Conservation (phyloP, 148 eudicot genomes). For the Fagopyrum homotropicum region DNA sequence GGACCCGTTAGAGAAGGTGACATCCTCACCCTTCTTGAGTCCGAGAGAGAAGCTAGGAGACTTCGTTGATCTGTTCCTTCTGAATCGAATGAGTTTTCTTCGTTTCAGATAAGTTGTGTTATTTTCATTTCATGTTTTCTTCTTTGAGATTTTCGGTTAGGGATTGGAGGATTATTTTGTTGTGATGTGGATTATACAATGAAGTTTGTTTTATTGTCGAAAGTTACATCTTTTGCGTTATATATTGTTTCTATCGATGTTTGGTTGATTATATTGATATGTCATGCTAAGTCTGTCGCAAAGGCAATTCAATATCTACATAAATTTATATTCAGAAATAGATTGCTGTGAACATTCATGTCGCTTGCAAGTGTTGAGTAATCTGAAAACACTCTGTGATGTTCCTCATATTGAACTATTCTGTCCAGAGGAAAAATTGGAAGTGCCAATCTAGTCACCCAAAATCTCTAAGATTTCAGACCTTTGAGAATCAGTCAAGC, state of each 20-base stretch:
- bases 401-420: background rate
- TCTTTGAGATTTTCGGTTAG: background rate
- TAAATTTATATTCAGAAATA: background rate
- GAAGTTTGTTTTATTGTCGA: background rate
- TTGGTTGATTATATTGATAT: too few species aligned
- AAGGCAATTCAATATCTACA: background rate
- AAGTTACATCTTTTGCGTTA: background rate
- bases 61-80: conserved; percentile 13
- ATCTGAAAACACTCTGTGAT: background rate
- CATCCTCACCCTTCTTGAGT: conserved; percentile 28
- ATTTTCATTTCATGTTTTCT: background rate
- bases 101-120: conserved; percentile 1
- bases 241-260: background rate
- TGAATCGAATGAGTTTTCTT: background rate
- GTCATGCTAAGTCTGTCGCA: background rate
- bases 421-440: background rate
- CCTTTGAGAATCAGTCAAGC: conserved; percentile 13
- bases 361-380: background rate
- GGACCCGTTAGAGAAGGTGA: conserved; percentile 39
- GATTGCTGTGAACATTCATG: background rate
- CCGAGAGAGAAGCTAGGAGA: conserved; percentile 20
- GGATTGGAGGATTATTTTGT: background rate
- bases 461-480: conserved; percentile 9
- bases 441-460: background rate
- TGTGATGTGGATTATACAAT: conserved; percentile 3